Percentiles rank a stretch among this genome's conserved stretches.
These are phyloP conservation scores for Chlorociboria aeruginascens DNA, from an alignment of 495 filamentous ascomycete species.

Conservation along the genomic window DNA sequence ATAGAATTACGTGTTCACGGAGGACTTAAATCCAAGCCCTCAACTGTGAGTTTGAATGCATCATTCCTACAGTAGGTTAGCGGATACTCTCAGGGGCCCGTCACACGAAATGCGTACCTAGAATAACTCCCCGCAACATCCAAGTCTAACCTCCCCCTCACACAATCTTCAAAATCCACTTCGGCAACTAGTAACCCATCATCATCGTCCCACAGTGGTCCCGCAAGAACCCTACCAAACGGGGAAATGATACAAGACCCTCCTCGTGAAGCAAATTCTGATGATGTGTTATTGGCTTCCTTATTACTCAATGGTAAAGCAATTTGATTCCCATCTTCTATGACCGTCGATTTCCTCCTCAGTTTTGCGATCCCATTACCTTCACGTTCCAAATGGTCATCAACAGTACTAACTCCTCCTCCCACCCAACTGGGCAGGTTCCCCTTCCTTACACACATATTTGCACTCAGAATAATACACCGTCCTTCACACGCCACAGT, in stretches of 20 bases:
- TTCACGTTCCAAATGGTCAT: neutral
- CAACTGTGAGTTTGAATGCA: slow-evolving; percentile 65
- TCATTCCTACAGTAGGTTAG: slow-evolving; percentile 55
- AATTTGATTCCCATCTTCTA: slow-evolving; percentile 28
- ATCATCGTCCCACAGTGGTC: slow-evolving; percentile 76
- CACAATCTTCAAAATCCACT: slow-evolving; percentile 39
- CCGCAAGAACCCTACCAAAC: slow-evolving; percentile 61
- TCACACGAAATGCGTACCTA: slow-evolving; percentile 10
- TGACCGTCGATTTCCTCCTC: slow-evolving; percentile 13
- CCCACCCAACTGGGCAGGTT: slow-evolving; percentile 19
- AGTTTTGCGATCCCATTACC: neutral
- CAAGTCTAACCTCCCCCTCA: slow-evolving; percentile 43
- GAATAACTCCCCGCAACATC: slow-evolving; percentile 30
- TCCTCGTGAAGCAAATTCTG: slow-evolving; percentile 43
- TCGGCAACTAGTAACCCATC: slow-evolving; percentile 38
- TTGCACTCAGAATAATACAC: slow-evolving; percentile 76
- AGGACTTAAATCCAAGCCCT: slow-evolving; percentile 62
- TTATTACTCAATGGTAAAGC: slow-evolving; percentile 18
- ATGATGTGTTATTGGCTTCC: neutral
- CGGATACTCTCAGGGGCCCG: neutral
- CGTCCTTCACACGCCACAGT: slow-evolving; percentile 73
- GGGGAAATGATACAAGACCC: slow-evolving; percentile 78
- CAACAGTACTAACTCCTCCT: neutral
- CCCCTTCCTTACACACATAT: slow-evolving; percentile 52
- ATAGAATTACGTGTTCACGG: slow-evolving; percentile 27